phyloP scores from a whole-genome alignment of 768 basidiomycete species.

The Steccherinum ochraceum region DNA sequence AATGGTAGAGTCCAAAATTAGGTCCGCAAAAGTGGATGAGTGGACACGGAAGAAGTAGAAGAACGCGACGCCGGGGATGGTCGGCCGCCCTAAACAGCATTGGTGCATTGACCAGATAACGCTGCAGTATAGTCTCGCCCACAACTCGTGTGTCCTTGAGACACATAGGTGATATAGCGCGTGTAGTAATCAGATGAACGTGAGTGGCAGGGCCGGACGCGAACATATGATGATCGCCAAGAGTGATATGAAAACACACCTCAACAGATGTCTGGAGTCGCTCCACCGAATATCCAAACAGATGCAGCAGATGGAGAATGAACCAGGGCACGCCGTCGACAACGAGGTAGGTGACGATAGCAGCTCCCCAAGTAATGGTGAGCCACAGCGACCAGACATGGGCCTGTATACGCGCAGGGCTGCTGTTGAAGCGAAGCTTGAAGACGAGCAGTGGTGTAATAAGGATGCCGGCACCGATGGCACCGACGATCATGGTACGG shows the following conservation, averaged over 20 bases:
- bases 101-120: too few relatives aligned
- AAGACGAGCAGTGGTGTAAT: conserved; percentile 69
- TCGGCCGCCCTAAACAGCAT: too few relatives aligned
- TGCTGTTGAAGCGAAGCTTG: conserved; percentile 50
- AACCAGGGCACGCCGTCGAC: conserved; percentile 59
- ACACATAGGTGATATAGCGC: too few relatives aligned
- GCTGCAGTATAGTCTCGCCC: too few relatives aligned
- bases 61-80: neutral
- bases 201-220: too few relatives aligned
- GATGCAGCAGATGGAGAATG: conserved; percentile 44
- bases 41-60: too few relatives aligned
- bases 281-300: conserved; percentile 59
- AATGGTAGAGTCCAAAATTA: neutral
- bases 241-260: conserved; percentile 29
- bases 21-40: too few relatives aligned
- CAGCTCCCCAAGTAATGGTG: conserved; percentile 58
- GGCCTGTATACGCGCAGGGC: conserved; percentile 45
- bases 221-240: too few relatives aligned
- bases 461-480: conserved; percentile 56
- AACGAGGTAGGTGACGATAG: conserved; percentile 52
- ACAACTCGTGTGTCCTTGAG: too few relatives aligned
- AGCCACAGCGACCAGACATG: conserved; percentile 66
- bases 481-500: conserved; percentile 50
- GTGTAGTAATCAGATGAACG: too few relatives aligned
- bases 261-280: conserved; percentile 63